phyloP scores from a whole-genome alignment of 495 filamentous ascomycete species.

The Aspergillus nanangensis region DNA sequence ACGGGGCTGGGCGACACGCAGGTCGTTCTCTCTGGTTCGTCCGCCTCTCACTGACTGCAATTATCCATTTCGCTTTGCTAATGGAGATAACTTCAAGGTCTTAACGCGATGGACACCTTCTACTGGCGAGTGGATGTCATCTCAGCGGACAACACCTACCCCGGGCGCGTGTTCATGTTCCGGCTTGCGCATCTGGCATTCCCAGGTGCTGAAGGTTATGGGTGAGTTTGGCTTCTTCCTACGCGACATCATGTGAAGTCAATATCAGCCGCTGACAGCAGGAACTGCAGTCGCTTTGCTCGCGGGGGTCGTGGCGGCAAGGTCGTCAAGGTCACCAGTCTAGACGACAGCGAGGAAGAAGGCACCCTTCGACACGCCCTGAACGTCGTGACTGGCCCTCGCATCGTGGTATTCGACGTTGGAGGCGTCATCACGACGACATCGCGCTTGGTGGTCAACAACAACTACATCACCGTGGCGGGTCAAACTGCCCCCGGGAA shows the following conservation, averaged over 20 bases:
- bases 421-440: constrained; percentile 4
- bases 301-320: constrained; percentile 8
- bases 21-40: not conserved
- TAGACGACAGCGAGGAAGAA: constrained; percentile 4
- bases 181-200: constrained; percentile 9
- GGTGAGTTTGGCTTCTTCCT: no score
- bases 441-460: constrained; percentile 1
- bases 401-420: constrained; percentile 8
- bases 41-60: no score
- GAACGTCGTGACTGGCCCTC: constrained; percentile 2
- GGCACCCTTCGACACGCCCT: constrained; percentile 6
- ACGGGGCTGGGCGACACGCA: not conserved
- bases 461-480: constrained; percentile 5
- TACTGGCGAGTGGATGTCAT: constrained; percentile 11
- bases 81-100: not conserved
- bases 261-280: no score
- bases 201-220: constrained; percentile 10
- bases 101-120: constrained; percentile 8
- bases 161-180: constrained; percentile 5
- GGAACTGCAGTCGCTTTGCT: constrained; percentile 8
- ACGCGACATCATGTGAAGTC: no score
- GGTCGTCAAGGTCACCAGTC: constrained; percentile 9
- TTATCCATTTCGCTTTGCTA: no score
- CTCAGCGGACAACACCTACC: not conserved
- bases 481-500: constrained; percentile 9